phyloP scores from a whole-genome alignment of 352 stramenopile species.

The Globisporangium takayamanum region DNA sequence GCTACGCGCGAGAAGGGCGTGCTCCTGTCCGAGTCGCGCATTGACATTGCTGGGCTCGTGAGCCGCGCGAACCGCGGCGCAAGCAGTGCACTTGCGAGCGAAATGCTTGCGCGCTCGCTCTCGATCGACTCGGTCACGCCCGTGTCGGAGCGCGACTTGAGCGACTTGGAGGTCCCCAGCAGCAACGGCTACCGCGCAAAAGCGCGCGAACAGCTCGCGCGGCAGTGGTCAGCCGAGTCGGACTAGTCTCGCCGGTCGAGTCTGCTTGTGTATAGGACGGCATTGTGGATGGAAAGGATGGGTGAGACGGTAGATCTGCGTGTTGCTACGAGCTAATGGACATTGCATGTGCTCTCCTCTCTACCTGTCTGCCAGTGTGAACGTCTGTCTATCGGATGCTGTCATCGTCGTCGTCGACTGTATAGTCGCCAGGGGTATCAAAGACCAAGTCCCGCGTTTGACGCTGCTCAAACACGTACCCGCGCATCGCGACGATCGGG shows the following conservation, averaged over 20 bases:
- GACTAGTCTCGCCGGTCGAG: conserved; percentile 12
- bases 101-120: conserved; percentile 18
- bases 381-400: too few relatives aligned
- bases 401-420: conserved; percentile 22
- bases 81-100: conserved; percentile 1
- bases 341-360: neutral
- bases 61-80: conserved; percentile 7
- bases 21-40: conserved; percentile 26
- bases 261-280: conserved; percentile 5
- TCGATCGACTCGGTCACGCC: conserved; percentile 47
- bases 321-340: neutral
- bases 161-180: conserved; percentile 35
- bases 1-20: conserved; percentile 10
- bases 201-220: conserved; percentile 49
- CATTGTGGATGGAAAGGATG: neutral
- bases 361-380: neutral
- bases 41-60: conserved; percentile 14
- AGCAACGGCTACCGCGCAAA: conserved; percentile 49
- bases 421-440: conserved; percentile 36
- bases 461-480: conserved; percentile 35
- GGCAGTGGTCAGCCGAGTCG: conserved; percentile 46
- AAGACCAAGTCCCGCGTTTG: conserved; percentile 42
- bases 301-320: too few relatives aligned
- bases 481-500: conserved; percentile 48
- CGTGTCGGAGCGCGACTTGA: conserved; percentile 17